Percentiles rank a stretch among this genome's conserved stretches.
Conservation (phyloP, 1,284 basidiomycete genomes). For the Puccinia horiana region DNA sequence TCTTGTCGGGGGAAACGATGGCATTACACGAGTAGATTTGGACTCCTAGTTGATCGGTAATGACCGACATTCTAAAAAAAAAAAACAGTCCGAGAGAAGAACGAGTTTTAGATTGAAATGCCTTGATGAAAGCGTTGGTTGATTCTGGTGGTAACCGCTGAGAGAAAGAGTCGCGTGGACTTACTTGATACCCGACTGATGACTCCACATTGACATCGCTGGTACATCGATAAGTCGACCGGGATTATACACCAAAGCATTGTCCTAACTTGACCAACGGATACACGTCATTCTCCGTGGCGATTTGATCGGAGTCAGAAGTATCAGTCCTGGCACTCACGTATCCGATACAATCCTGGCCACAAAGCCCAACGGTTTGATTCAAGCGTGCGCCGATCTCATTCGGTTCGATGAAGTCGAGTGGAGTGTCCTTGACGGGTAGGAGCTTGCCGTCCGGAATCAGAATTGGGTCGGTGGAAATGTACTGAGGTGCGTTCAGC, state of each 20-base stretch:
- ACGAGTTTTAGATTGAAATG: not conserved
- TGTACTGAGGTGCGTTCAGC: slow-evolving; percentile 60
- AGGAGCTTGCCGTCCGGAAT: slow-evolving; percentile 62
- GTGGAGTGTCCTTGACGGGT: slow-evolving; percentile 60
- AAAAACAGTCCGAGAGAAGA: not conserved
- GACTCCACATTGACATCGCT: slow-evolving; percentile 58
- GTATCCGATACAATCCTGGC: slow-evolving; percentile 57
- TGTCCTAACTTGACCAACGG: slow-evolving; percentile 32
- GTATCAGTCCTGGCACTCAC: slow-evolving; percentile 8
- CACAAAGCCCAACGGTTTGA: slow-evolving; percentile 52
- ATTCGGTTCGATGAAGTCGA: slow-evolving; percentile 63
- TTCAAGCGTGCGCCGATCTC: slow-evolving; percentile 61
- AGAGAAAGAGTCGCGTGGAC: slow-evolving; percentile 6
- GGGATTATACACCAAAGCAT: slow-evolving; percentile 34
- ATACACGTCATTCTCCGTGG: not conserved
- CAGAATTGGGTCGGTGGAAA: slow-evolving; percentile 62
- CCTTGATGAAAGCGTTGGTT: not conserved
- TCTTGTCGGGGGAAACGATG: slow-evolving; percentile 55
- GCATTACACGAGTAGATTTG: slow-evolving; percentile 64
- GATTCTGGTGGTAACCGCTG: not conserved
- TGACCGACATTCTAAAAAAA: slow-evolving; percentile 62
- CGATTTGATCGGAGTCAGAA: not conserved
- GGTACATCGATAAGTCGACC: not conserved
- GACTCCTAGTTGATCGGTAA: slow-evolving; percentile 64
- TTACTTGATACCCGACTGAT: slow-evolving; percentile 63